Evolutionary conservation across 352 stramenopile species (phyloP), one percentile per base, ranked within the genome.

Genomic region (Phytophthora hibernalis): DNA sequence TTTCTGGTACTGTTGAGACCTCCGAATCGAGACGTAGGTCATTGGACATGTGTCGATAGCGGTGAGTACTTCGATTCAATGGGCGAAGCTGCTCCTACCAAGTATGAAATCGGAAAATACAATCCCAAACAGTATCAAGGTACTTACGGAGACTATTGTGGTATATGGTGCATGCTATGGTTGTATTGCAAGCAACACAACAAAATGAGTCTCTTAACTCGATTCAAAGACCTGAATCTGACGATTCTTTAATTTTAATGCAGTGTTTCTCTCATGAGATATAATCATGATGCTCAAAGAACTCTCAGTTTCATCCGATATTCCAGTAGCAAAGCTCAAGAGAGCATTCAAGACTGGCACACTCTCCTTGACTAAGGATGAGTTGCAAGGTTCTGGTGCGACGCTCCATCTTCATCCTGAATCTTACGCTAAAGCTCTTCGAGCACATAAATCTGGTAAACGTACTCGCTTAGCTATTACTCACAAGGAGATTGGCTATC

Each of bases 361-460:
- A 4, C 12, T 65, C 24, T 57, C 31, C 28, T 31, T 31, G 28
- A 31, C 28, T 31, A 31, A 31, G 10, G 28, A 31, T 31, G 28
- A 31, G 28, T 31, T 31, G 28, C 7, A 9, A 10, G 28, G 28
- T 9, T 31, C 28, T 31, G 28, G 28, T 31, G 28, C 16, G 40
- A 57, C 7, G 47, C 47, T 65, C 5, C 33, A 57, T 57, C 9
- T 65, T 13, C 57, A 65, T 42, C 57, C 57, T n/a, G 57, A 52
- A 37, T 42, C 16, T 3, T 65, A 65, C 33, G 57, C n/a, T 26
- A 65, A 65, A 42, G 44, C n/a, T n/a, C n/a, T n/a, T 26, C 33
- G 33, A 54, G 26, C 48, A 18, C 30, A 43, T 9, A 54, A 54
- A 43, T 15, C 48, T 40, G 48, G 48, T 15, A 54, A 28, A 54